Evolutionary conservation across 768 basidiomycete genomes (phyloP), one percentile per base, ranked within the genome.

Genomic region (Filobasidium floriforme): DNA sequence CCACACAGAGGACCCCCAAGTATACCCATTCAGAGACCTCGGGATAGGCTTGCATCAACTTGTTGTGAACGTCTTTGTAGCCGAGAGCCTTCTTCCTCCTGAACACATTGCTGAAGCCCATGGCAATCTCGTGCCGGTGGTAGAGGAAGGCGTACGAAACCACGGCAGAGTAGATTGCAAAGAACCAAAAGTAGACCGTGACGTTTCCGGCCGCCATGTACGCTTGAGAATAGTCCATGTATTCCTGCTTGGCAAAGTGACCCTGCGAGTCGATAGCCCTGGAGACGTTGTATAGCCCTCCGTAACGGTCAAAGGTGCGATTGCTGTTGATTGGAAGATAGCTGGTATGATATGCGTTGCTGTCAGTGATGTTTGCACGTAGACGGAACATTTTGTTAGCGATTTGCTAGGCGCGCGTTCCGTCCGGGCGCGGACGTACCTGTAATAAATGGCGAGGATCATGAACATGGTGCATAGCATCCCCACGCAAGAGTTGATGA

Each of bases 21-120:
- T 87, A 88, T 78, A 84, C 84, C 85, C 85, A 87, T 60, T 86
- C 84, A 0, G 86, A 86, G 11, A 70, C 72, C 52, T 73, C 72
- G 41, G 59, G 61, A 67, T 73, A 73, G 19, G 44, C 40, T 26
- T 43, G 37, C 71, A 66, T 71, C 22, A 73, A 59, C 37, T 55
- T 60, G 61, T 63, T 68, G 61, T 73, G 72, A 26, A 69, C 59
- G 44, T 73, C 72, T 37, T 69, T 66, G 57, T 49, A 19, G 19
- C 65, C 65, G 37, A 68, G 69, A 10, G 67, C 65, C 18, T 60
- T 41, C n/a, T 66, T 63, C 28, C 57, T 19, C 18, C 15, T 60
- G 41, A 59, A 59, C 55, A 59, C 4, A n/a, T 59, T 59, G 15
- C 24, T 59, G 55, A 59, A 26, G 29, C 43, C 43, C 22, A 51